Conservation (phyloP, 306 rosid genomes). For the Astragalus glycyphyllos region DNA sequence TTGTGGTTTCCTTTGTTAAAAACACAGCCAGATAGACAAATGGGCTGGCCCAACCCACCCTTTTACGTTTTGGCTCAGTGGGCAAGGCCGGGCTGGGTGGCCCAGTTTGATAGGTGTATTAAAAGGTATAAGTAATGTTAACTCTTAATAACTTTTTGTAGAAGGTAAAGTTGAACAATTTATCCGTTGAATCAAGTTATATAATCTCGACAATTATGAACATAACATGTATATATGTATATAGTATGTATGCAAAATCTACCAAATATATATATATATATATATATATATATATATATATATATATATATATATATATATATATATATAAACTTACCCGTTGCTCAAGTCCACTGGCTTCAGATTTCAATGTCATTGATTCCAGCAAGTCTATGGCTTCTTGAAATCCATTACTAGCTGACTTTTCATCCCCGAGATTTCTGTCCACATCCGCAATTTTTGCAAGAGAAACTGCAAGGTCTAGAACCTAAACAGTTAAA, state of each 20-base stretch:
- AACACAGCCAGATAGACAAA: no score
- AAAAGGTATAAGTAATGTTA: no score
- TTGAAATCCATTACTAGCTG: slow-evolving; percentile 72
- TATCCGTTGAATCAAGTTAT: not conserved
- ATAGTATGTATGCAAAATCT: no score
- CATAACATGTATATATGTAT: no score
- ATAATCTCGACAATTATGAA: not conserved
- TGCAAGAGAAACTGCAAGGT: slow-evolving; percentile 89
- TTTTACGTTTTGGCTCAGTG: no score
- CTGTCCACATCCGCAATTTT: slow-evolving; percentile 95
- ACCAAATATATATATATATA: no score
- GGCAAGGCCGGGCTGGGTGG: no score
- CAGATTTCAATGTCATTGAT: slow-evolving; percentile 65
- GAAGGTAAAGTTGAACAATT: not conserved
- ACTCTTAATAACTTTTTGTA: not conserved
- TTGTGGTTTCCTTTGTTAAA: no score
- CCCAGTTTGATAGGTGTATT: no score
- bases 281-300: not conserved
- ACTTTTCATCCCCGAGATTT: slow-evolving; percentile 77
- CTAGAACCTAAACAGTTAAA: slow-evolving; percentile 63
- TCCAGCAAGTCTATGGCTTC: slow-evolving; percentile 87
- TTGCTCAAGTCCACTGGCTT: slow-evolving; percentile 64
- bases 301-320: not conserved
- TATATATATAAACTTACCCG: slow-evolving; percentile 55
- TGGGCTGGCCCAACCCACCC: no score